Conservation (phyloP, 768 basidiomycete genomes). For the Leccinum arenicola region DNA sequence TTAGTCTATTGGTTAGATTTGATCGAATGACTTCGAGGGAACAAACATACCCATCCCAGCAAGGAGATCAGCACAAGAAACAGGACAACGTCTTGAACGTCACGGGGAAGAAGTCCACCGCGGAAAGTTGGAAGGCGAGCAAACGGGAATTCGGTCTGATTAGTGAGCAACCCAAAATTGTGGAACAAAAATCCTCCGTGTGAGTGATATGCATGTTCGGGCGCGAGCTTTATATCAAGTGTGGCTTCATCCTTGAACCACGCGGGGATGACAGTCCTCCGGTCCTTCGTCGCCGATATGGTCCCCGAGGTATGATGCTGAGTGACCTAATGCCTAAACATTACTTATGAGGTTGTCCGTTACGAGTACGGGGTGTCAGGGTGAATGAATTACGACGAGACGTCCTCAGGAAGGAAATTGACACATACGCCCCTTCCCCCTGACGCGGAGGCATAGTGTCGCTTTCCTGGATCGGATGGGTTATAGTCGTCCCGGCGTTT, state of each 20-base stretch:
- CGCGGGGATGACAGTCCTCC: neutral
- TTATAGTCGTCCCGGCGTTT: neutral
- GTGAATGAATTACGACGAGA: neutral
- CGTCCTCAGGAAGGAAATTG: neutral
- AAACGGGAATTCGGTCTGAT: neutral
- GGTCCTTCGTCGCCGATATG: neutral
- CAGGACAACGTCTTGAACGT: neutral
- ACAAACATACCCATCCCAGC: neutral
- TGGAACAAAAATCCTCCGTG: neutral
- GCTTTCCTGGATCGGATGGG: constrained; percentile 3
- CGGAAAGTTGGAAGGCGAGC: neutral
- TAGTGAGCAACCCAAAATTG: neutral
- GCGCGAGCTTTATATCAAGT: constrained; percentile 6
- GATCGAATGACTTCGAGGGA: neutral
- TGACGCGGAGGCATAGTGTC: neutral
- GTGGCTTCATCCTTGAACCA: constrained; percentile 17
- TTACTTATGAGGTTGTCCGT: neutral
- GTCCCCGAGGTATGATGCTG: neutral
- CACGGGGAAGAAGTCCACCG: neutral
- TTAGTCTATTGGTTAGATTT: neutral
- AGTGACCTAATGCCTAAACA: neutral
- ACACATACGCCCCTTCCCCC: neutral
- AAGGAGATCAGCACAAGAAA: neutral
- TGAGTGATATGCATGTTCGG: neutral
- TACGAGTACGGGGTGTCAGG: neutral